These are phyloP conservation scores for Diaporthe amygdali DNA, from an alignment of 2,329 filamentous ascomycete species.

Conservation along the genomic window DNA sequence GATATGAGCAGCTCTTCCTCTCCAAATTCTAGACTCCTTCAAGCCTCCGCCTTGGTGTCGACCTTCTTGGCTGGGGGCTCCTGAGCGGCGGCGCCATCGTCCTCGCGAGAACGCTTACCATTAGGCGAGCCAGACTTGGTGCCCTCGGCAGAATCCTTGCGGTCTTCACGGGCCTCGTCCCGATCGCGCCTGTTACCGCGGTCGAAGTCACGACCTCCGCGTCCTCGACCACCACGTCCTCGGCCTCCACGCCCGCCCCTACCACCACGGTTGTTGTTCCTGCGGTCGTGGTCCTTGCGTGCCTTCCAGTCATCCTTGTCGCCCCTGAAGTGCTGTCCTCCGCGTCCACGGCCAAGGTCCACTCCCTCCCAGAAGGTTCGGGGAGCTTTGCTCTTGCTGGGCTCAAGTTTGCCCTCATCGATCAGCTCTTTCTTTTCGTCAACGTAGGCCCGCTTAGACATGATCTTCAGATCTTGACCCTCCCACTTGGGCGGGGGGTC, in stretches of 20 bases:
- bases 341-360: constrained; percentile 42
- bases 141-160: constrained; percentile 32
- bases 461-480: constrained; percentile 78
- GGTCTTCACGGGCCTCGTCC: constrained; percentile 39
- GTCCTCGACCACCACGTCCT: constrained; percentile 44
- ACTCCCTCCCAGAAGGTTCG: constrained; percentile 54
- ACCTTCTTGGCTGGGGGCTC: constrained; percentile 67
- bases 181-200: constrained; percentile 41
- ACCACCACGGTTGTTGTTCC: constrained; percentile 60
- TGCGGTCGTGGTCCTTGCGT: constrained; percentile 66
- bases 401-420: constrained; percentile 70
- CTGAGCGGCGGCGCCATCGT: constrained; percentile 46
- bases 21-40: constrained; percentile 13
- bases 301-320: constrained; percentile 68
- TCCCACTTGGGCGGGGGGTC: constrained; percentile 87
- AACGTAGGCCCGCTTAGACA: constrained; percentile 88
- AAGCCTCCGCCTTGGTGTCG: constrained; percentile 52
- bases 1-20: constrained; percentile 6
- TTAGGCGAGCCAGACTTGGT: constrained; percentile 43
- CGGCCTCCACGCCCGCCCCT: constrained; percentile 45
- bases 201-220: constrained; percentile 49
- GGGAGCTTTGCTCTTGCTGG: constrained; percentile 50
- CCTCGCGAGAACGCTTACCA: constrained; percentile 62
- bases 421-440: constrained; percentile 78
- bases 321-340: constrained; percentile 41